Conservation (phyloP, 768 basidiomycete species). For the Tephrocybe sp. region DNA sequence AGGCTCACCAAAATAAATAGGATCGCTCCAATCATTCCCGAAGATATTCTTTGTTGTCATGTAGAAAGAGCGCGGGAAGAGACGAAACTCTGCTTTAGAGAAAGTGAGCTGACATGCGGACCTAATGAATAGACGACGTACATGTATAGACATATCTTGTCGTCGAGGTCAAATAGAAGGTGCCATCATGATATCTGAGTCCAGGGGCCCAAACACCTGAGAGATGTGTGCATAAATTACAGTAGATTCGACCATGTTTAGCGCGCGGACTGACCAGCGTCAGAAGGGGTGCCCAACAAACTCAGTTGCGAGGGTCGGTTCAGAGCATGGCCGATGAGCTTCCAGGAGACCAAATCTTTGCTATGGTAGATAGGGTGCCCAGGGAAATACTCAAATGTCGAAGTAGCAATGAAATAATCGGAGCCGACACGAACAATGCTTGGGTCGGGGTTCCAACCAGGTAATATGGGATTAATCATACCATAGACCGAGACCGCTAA, state of each 20-base stretch:
- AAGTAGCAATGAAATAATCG: conserved; percentile 40
- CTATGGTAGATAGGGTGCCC: conserved; percentile 44
- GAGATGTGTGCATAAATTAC: background rate
- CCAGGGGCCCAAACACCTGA: conserved; percentile 36
- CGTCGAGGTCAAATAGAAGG: conserved; percentile 35
- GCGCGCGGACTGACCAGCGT: conserved; percentile 26
- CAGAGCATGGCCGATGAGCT: conserved; percentile 37
- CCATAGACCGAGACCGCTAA: conserved; percentile 1
- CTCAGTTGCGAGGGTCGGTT: conserved; percentile 34
- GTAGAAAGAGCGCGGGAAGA: conserved; percentile 40
- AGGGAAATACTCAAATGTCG: conserved; percentile 40
- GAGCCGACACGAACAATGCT: conserved; percentile 36
- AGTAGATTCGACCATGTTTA: background rate
- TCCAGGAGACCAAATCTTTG: conserved; percentile 35
- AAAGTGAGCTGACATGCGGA: background rate
- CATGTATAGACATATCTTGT: conserved; percentile 40
- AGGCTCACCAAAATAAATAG: conserved; percentile 35
- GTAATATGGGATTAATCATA: conserved; percentile 35
- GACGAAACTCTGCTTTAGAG: conserved; percentile 30
- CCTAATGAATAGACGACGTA: conserved; percentile 11
- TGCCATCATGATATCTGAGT: conserved; percentile 34
- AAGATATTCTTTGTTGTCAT: conserved; percentile 38
- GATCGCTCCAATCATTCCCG: conserved; percentile 40
- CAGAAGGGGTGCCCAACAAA: conserved; percentile 37
- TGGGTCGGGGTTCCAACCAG: conserved; percentile 43